These are phyloP conservation scores for Colletotrichum somersetense DNA, from an alignment of 2,329 filamentous ascomycete genomes.

Conservation along the genomic window DNA sequence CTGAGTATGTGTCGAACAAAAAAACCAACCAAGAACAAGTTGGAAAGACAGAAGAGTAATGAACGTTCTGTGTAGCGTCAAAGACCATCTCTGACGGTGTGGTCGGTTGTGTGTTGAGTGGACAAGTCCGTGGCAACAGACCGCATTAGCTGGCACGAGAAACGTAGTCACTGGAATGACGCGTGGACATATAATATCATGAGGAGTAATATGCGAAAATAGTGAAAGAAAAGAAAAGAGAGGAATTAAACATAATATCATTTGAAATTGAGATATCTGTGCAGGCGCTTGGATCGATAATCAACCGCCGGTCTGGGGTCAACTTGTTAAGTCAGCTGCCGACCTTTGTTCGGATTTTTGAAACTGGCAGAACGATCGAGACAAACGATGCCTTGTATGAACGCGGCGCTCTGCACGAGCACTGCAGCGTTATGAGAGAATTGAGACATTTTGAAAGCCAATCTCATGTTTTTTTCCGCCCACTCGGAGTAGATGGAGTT, in stretches of 20 bases:
- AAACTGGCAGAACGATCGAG: not conserved
- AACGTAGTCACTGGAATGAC: not conserved
- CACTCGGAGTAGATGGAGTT: slow-evolving; percentile 68
- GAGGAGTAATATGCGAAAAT: not conserved
- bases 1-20: not conserved
- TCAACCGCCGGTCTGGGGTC: no score
- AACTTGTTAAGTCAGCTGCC: no score
- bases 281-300: not conserved
- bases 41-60: not conserved
- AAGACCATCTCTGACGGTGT: no score
- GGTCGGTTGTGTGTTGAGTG: no score
- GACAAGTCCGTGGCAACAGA: no score
- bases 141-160: not conserved
- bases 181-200: fast-evolving
- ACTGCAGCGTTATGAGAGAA: slow-evolving; percentile 68
- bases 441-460: slow-evolving; percentile 69
- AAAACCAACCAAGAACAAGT: not conserved
- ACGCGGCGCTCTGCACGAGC: slow-evolving; percentile 66
- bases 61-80: not conserved
- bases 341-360: no score
- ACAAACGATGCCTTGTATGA: slow-evolving; percentile 67
- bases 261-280: not conserved
- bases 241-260: not conserved
- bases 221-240: not conserved
- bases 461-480: slow-evolving; percentile 67